Percentiles rank a stretch among this genome's conserved stretches.
Conservation (phyloP, 2,329 filamentous ascomycete species). For the Epicoccum nigrum region DNA sequence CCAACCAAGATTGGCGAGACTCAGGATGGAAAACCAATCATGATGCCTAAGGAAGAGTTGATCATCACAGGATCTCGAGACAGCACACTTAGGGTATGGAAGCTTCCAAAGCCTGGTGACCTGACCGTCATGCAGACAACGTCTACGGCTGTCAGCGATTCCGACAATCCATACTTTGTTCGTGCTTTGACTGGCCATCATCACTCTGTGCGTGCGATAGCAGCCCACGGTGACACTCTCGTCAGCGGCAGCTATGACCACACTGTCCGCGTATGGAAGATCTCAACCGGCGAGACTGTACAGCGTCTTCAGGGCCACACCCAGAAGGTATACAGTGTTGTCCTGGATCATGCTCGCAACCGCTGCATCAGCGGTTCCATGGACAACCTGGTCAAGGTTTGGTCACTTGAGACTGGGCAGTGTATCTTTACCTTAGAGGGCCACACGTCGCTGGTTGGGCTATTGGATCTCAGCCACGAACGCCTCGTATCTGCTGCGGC, state of each 20-base stretch:
- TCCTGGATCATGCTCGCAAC: constrained; percentile 87
- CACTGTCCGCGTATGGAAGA: constrained; percentile 94
- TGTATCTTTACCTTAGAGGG: constrained; percentile 91
- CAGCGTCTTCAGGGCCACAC: constrained; percentile 85
- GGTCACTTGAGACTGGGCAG: constrained; percentile 86
- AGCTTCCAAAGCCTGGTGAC: constrained; percentile 80
- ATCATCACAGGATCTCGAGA: constrained; percentile 98
- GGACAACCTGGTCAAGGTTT: constrained; percentile 98
- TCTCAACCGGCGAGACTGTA: constrained; percentile 88
- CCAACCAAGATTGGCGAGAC: constrained; percentile 78
- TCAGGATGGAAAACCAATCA: constrained; percentile 73
- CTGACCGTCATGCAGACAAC: constrained; percentile 79
- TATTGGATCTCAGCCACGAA: constrained; percentile 87
- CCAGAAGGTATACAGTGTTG: constrained; percentile 96
- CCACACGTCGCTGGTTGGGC: constrained; percentile 87
- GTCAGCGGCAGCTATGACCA: constrained; percentile 97
- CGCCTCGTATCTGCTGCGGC: constrained; percentile 93
- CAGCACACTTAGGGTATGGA: constrained; percentile 93
- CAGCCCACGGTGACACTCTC: constrained; percentile 92
- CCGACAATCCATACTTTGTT: constrained; percentile 93
- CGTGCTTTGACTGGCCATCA: constrained; percentile 84
- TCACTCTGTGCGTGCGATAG: constrained; percentile 94
- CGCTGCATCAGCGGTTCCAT: constrained; percentile 98
- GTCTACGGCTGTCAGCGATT: constrained; percentile 72
- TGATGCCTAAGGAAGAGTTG: constrained; percentile 92